A percentile compares a stretch with the other conserved stretches of the same genome.
phyloP scores from a whole-genome alignment of 768 basidiomycete genomes.

The Tulasnella sp. region DNA sequence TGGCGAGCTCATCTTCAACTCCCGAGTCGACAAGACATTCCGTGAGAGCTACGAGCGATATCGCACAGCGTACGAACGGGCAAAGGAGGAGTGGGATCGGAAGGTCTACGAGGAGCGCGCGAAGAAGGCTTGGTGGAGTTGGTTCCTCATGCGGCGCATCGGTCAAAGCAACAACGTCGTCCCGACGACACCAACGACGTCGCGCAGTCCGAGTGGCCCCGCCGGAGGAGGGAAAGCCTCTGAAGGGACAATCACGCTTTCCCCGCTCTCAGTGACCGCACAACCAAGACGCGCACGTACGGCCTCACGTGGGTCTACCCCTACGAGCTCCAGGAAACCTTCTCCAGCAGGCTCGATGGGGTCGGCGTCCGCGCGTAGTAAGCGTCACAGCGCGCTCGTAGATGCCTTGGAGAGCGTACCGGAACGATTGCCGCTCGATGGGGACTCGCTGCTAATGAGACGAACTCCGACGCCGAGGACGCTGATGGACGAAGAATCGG shows the following conservation, averaged over 20 bases:
- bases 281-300: no score
- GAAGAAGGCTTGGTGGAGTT: conserved; percentile 3
- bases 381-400: not conserved
- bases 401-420: conserved; percentile 8
- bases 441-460: not conserved
- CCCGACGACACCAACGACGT: not conserved
- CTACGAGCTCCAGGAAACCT: conserved; percentile 5
- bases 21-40: conserved; percentile 69
- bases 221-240: no score
- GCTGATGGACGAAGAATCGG: conserved; percentile 1
- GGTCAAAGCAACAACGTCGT: not conserved
- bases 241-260: no score
- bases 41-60: conserved; percentile 90
- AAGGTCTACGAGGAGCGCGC: not conserved
- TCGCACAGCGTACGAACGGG: conserved; percentile 72
- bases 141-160: not conserved
- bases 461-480: not conserved
- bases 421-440: conserved; percentile 4
- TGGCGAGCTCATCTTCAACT: conserved; percentile 93
- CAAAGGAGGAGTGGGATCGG: conserved; percentile 46
- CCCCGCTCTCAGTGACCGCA: no score
- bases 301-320: conserved; percentile 1
- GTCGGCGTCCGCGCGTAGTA: not conserved
- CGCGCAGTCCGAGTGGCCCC: no score
- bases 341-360: conserved; percentile 8